Evolutionary conservation across 2,329 filamentous ascomycete species (phyloP).

Genomic region (Ascochyta fabae): DNA sequence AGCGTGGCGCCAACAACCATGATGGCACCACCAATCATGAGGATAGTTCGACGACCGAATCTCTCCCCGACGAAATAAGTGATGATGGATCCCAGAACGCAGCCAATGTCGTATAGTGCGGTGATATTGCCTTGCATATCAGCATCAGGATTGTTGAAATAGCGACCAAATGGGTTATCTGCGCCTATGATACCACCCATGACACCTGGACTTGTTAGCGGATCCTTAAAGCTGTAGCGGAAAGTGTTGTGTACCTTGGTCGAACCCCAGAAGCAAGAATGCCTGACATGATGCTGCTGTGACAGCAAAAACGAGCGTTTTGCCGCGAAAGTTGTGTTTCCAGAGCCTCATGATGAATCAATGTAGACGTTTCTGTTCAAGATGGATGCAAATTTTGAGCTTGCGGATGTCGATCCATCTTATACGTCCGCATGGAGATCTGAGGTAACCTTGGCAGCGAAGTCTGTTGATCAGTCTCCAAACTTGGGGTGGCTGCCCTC

Average conservation of each 20-base stretch:
- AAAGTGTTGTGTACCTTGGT: conserved; percentile 32
- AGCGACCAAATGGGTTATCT: conserved; percentile 50
- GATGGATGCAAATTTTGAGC: not conserved
- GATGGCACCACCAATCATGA: conserved; percentile 32
- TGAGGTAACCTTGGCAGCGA: not conserved
- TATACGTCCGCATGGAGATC: not conserved
- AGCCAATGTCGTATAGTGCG: conserved; percentile 43
- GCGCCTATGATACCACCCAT: conserved; percentile 49
- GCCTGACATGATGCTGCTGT: conserved; percentile 24
- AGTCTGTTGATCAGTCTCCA: not conserved
- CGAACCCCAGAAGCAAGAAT: conserved; percentile 31
- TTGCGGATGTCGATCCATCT: not conserved
- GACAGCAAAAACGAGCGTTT: conserved; percentile 12
- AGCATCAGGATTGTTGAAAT: conserved; percentile 48
- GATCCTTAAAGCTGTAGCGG: not conserved
- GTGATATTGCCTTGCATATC: conserved; percentile 50
- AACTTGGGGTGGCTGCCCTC: not conserved
- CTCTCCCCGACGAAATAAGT: conserved; percentile 34
- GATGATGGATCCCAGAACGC: conserved; percentile 33
- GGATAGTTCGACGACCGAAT: conserved; percentile 32
- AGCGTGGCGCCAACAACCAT: conserved; percentile 36
- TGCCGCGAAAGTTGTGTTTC: conserved; percentile 18
- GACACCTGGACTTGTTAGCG: conserved; percentile 25
- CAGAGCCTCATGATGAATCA: conserved; percentile 7
- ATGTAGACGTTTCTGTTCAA: not conserved